Base-by-base conservation (phyloP, 2,329 filamentous ascomycete genomes). In the Triangularia setosa region DNA sequence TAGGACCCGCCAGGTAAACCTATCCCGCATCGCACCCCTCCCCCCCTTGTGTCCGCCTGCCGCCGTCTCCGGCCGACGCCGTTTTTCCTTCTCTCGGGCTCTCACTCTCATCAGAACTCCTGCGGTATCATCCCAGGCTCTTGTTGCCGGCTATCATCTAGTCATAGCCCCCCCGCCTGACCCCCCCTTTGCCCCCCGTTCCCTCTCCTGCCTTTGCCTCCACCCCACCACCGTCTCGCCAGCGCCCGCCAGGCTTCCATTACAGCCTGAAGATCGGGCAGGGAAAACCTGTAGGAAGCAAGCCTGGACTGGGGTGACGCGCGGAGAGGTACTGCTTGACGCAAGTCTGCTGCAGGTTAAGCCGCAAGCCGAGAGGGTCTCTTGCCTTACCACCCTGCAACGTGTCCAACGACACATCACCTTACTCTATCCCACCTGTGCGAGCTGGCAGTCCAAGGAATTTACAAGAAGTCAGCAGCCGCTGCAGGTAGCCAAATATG, bases 401-500 rank as follows among this genome's bases (percentile, higher is more conserved):
- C 84, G 83, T 86, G 84, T 84, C 82, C 80, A 79, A 79, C 82
- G 78, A 84, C 83, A 85, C 84, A 84, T 86, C 83, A 85, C 79
- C 78, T 53, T 78, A 78, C 77, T 76, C 78, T 80, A 78, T 75
- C 75, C 78, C 74, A 78, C 79, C 80, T 84, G 84, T 85, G 77
- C 80, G 79, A 83, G 81, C 77, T 81, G 79, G 82, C 81, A 79
- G 74, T 78, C 80, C 80, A 81, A 80, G 78, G 80, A 80, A 82
- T 80, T 83, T 80, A 81, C 81, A 84, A 82, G 79, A 83, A 85
- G 83, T 81, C 79, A 83, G 81, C 80, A 84, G 78, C 84, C 84
- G 83, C 83, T 86, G 84, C 84, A 86, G 81, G 82, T 84, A 86
- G 84, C 87, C 87, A 89, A 89, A 91, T 92, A 95, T 97, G 93